Base-by-base conservation (phyloP, 371 early-diverging fungal genomes). In the Globomyces sp. region DNA sequence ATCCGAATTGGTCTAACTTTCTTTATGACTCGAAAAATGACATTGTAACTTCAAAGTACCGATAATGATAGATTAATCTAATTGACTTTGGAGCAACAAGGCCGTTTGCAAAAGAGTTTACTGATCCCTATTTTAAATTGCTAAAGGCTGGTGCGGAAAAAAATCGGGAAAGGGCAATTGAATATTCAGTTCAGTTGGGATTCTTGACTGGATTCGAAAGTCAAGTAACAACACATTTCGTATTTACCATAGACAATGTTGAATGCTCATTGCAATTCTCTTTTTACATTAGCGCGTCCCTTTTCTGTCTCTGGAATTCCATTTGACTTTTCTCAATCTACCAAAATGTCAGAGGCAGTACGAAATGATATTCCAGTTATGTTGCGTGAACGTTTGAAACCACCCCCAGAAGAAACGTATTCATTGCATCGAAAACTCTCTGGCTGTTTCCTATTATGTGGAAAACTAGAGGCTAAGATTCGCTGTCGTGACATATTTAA, bases 1-100 rank as follows among this genome's bases (percentile, higher is more conserved):
- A 98, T 72, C 98, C 98, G 2, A 98, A 98, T 73, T 98, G 96
- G 96, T 86, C 93, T 62, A 98, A 98, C 75, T 98, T 98, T 71
- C 79, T 98, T 67, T 98, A 93, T 72, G 86, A 93, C 70, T 77
- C 80, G 42, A 89, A 85, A 71, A 80, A 78, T 24, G 24, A 24
- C 24, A 24, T 24, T 24, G 24, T 59, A 6, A 41, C 8, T 4
- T 2, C n/a, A 45, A 9, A 34, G 41, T 45, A 8, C 9, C 50
- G 24, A 24, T 24, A 24, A 10, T 51, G 24, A 8, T 52, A 80
- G 79, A 80, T 96, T 55, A 87, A 89, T 39, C 70, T 98, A 69
- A 72, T 98, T 37, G 98, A 98, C 73, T 98, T 98, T 82, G 98
- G 98, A 10, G 92, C 96, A 1, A 89, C 92, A 37, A 85, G 96